Conservation (phyloP, 352 stramenopile genomes). For the Globisporangium alternatum region DNA sequence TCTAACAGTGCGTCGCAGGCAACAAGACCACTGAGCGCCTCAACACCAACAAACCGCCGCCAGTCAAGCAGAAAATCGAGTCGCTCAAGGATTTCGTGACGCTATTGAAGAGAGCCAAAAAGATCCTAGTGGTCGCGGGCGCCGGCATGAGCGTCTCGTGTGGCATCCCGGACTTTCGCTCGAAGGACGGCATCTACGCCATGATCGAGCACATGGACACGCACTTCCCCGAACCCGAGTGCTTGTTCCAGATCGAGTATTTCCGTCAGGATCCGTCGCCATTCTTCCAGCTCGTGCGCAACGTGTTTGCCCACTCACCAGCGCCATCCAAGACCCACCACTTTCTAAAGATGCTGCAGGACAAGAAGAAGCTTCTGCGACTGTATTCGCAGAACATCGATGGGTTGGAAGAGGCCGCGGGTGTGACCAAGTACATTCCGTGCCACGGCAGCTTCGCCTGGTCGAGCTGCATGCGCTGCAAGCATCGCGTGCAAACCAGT, state of each 20-base stretch:
- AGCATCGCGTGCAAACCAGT: conserved; percentile 44
- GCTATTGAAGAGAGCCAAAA: conserved; percentile 73
- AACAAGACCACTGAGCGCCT: conserved; percentile 6
- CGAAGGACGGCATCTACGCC: conserved; percentile 83
- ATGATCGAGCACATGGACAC: conserved; percentile 81
- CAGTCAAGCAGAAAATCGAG: conserved; percentile 27
- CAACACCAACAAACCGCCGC: neutral
- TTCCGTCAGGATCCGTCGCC: conserved; percentile 94
- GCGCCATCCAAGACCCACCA: conserved; percentile 92
- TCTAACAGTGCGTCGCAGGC: conserved; percentile 49
- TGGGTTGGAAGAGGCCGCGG: conserved; percentile 90
- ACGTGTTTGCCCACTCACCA: conserved; percentile 64
- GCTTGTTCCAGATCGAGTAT: conserved; percentile 98
- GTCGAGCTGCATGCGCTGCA: conserved; percentile 90
- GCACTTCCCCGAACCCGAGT: conserved; percentile 93
- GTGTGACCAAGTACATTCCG: conserved; percentile 91
- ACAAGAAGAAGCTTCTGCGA: conserved; percentile 90
- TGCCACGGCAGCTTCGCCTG: conserved; percentile 93
- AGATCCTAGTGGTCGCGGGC: conserved; percentile 90
- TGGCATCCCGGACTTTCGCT: conserved; percentile 98
- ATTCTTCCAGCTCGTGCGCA: conserved; percentile 96
- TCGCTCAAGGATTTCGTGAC: conserved; percentile 63
- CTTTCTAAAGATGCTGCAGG: conserved; percentile 92
- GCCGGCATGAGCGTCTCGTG: conserved; percentile 95
- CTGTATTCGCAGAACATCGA: conserved; percentile 99